Evolutionary conservation across 192 early-diverging fungal species (phyloP).

Genomic region (Phycomyces blakesleeanus): DNA sequence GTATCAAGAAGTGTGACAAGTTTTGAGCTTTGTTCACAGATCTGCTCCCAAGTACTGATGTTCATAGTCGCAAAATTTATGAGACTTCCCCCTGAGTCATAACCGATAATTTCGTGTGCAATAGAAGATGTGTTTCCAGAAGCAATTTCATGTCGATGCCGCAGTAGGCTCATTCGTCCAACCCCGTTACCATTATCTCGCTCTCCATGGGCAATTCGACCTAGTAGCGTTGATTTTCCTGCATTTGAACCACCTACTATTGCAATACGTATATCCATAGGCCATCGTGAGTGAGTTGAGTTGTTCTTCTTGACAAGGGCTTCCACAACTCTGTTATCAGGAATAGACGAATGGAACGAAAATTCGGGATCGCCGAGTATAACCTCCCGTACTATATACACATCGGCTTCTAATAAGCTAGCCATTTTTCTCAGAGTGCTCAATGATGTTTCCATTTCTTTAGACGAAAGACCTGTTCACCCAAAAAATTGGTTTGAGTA

Average conservation of each 20-base stretch:
- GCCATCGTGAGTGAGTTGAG: constrained; percentile 49
- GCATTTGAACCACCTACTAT: constrained; percentile 79
- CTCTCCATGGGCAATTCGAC: constrained; percentile 75
- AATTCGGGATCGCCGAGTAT: constrained; percentile 25
- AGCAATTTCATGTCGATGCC: constrained; percentile 91
- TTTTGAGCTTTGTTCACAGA: constrained; percentile 69
- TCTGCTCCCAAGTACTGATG: constrained; percentile 73
- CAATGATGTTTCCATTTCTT: constrained; percentile 60
- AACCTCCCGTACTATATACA: constrained; percentile 55
- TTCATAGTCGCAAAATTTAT: constrained; percentile 74
- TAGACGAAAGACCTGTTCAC: constrained; percentile 40
- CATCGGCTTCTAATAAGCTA: constrained; percentile 56
- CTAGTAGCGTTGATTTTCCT: constrained; percentile 84
- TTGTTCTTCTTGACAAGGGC: constrained; percentile 57
- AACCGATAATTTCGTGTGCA: constrained; percentile 83
- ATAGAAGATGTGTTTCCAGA: constrained; percentile 90
- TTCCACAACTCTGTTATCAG: constrained; percentile 68
- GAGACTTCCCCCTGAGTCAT: constrained; percentile 60
- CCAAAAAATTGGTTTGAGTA: constrained; percentile 20
- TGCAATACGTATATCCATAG: constrained; percentile 78
- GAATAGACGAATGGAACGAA: not conserved
- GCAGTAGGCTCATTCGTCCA: constrained; percentile 76
- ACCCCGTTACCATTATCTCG: constrained; percentile 85
- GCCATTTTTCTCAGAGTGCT: constrained; percentile 65
- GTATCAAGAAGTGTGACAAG: constrained; percentile 86